These are phyloP conservation scores for Myochromella boudieri DNA, from an alignment of 768 basidiomycete genomes.

Conservation along the genomic window DNA sequence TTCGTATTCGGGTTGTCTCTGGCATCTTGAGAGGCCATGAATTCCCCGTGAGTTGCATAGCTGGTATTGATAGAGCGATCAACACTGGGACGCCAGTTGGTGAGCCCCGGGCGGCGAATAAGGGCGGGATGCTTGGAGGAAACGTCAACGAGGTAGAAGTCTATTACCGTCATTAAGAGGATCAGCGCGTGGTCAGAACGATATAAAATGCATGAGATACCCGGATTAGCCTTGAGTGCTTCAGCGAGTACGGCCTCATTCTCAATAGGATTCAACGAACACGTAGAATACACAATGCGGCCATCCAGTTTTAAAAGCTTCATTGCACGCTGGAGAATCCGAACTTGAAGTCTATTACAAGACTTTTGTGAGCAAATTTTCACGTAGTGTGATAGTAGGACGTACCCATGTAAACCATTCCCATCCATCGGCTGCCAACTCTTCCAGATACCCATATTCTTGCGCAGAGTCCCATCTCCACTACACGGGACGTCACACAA, in stretches of 20 bases:
- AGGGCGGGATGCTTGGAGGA: conserved; percentile 72
- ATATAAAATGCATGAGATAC: conserved; percentile 34
- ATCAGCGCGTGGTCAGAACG: not conserved
- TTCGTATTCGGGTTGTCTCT: conserved; percentile 58
- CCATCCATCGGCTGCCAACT: conserved; percentile 87
- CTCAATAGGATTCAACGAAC: conserved; percentile 94
- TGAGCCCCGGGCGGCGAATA: conserved; percentile 72
- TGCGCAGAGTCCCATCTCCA: conserved; percentile 93
- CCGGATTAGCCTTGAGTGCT: conserved; percentile 69
- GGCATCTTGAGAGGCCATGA: conserved; percentile 47
- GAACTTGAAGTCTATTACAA: conserved; percentile 73
- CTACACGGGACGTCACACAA: conserved; percentile 97
- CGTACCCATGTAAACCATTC: conserved; percentile 86
- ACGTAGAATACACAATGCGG: conserved; percentile 95
- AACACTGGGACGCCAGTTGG: conserved; percentile 74
- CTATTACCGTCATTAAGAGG: conserved; percentile 28
- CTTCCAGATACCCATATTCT: conserved; percentile 95
- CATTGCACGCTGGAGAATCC: conserved; percentile 93
- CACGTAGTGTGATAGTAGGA: conserved; percentile 1
- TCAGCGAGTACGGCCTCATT: conserved; percentile 95
- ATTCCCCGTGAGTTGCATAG: conserved; percentile 63
- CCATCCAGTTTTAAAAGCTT: conserved; percentile 80
- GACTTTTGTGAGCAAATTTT: not conserved
- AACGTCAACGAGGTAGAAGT: conserved; percentile 80
- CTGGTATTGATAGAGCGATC: conserved; percentile 49